Conservation (phyloP, 805 yeast species). For the Starmerella cellae region DNA sequence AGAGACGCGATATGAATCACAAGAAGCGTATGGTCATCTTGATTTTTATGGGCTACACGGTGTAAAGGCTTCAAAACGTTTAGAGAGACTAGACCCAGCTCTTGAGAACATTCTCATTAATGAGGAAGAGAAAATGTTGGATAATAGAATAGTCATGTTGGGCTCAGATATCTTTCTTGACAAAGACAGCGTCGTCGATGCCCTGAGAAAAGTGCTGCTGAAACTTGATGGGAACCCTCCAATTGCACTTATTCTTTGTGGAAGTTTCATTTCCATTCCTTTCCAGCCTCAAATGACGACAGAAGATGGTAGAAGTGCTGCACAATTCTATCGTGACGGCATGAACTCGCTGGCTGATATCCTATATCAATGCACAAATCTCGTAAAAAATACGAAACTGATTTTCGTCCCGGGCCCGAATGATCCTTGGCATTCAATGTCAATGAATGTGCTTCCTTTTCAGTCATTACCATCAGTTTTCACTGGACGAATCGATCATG, state of each 20-base stretch:
- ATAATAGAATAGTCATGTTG: slow-evolving; percentile 51
- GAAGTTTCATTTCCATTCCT: slow-evolving; percentile 64
- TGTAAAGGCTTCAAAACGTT: slow-evolving; percentile 19
- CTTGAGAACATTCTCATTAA: slow-evolving; percentile 39
- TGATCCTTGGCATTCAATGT: slow-evolving; percentile 87
- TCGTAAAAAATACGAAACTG: slow-evolving; percentile 43
- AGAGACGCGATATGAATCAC: slow-evolving; percentile 53
- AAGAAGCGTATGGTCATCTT: slow-evolving; percentile 62
- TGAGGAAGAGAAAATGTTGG: slow-evolving; percentile 40
- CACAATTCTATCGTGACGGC: slow-evolving; percentile 38
- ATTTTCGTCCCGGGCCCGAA: slow-evolving; percentile 77
- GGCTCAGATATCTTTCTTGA: slow-evolving; percentile 69
- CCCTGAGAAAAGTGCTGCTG: slow-evolving; percentile 48
- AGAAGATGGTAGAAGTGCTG: slow-evolving; percentile 32
- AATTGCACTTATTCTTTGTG: slow-evolving; percentile 59
- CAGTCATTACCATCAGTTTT: slow-evolving; percentile 57
- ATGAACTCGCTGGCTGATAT: slow-evolving; percentile 66
- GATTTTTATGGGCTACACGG: slow-evolving; percentile 50
- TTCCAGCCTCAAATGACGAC: slow-evolving; percentile 32
- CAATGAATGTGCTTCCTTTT: slow-evolving; percentile 55
- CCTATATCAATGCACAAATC: slow-evolving; percentile 43
- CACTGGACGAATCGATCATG: slow-evolving; percentile 49
- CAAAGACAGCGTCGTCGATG: slow-evolving; percentile 43
- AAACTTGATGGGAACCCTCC: slow-evolving; percentile 47
- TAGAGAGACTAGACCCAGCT: slow-evolving; percentile 45